Conservation (phyloP, 139 green algal genomes). For the Chloropicon primus region DNA sequence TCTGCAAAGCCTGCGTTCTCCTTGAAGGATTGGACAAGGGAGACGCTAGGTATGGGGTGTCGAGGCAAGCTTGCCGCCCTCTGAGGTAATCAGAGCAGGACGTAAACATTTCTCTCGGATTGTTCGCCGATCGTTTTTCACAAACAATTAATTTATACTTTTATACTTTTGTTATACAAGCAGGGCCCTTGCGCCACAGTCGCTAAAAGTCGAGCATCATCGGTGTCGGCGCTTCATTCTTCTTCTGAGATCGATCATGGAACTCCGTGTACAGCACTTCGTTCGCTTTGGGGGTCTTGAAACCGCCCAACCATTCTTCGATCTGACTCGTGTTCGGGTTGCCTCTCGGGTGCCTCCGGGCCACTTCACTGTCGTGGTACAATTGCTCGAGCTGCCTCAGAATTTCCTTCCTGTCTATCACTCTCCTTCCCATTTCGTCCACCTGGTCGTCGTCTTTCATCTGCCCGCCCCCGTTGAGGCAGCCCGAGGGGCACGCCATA, state of each 20-base stretch:
- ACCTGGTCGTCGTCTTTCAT: conserved; percentile 32
- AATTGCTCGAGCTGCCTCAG: not conserved
- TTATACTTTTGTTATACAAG: too few relatives aligned
- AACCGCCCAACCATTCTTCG: not conserved
- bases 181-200: too few relatives aligned
- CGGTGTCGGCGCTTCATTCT: not conserved
- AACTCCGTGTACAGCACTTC: not conserved
- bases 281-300: not conserved
- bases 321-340: not conserved
- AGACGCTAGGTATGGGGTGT: not conserved
- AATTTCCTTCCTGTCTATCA: not conserved
- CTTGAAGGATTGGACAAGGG: conserved; percentile 73
- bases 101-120: too few relatives aligned
- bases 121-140: too few relatives aligned
- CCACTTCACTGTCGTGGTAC: not conserved
- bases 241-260: not conserved
- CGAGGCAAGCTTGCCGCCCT: not conserved
- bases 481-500: conserved; percentile 82
- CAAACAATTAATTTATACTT: too few relatives aligned
- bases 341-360: not conserved
- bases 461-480: conserved; percentile 87
- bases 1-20: conserved; percentile 82
- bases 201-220: not conserved
- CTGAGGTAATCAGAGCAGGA: too few relatives aligned
- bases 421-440: not conserved